Evolutionary conservation across 257 asterid genomes (phyloP).

Genomic region (Plectranthus barbatus): DNA sequence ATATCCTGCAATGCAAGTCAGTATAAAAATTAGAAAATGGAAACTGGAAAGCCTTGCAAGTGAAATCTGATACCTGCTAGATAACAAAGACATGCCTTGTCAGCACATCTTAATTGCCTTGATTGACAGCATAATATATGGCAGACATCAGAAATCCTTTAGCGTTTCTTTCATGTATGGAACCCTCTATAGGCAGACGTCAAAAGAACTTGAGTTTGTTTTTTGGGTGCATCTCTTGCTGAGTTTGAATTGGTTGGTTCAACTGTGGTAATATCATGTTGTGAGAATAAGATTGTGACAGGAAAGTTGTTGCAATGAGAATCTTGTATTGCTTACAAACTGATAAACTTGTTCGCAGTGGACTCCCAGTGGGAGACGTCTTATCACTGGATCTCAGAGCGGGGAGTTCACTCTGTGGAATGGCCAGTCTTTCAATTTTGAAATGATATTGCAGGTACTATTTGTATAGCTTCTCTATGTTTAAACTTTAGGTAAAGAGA

Average conservation of each 20-base stretch:
- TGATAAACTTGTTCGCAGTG: constrained; percentile 46
- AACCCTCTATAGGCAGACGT: neutral
- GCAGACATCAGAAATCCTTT: neutral
- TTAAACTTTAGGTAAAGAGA: neutral
- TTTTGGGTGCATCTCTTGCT: neutral
- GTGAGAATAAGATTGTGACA: neutral
- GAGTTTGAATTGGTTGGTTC: constrained; percentile 4
- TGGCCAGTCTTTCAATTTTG: constrained; percentile 95
- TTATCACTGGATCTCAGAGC: constrained; percentile 95
- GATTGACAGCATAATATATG: neutral
- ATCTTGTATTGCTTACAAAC: neutral
- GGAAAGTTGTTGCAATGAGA: neutral
- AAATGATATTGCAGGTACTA: constrained; percentile 94
- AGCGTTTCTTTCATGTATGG: neutral
- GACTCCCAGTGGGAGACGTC: constrained; percentile 99
- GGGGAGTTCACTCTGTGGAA: constrained; percentile 99
- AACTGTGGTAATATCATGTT: constrained; percentile 1
- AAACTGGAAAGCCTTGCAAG: no score
- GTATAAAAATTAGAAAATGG: no score
- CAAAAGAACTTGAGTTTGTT: neutral
- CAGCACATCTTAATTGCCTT: no score
- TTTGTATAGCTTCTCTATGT: constrained; percentile 10
- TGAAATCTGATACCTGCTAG: no score
- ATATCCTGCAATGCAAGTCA: neutral
- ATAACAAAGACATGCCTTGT: neutral